Evolutionary conservation across 2,329 filamentous ascomycete genomes (phyloP).

Genomic region (Alternaria solani): DNA sequence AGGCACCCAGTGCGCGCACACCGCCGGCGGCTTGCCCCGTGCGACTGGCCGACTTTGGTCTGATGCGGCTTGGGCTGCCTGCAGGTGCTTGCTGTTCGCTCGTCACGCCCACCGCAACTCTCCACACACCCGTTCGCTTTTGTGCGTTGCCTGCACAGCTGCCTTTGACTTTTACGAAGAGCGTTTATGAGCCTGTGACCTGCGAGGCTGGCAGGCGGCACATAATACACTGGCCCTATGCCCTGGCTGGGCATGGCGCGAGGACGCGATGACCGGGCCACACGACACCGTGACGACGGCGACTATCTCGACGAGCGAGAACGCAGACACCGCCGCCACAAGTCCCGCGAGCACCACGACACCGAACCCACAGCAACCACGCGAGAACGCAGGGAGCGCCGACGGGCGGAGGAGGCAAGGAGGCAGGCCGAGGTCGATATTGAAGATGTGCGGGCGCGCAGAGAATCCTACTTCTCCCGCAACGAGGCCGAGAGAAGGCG

Average conservation of each 20-base stretch:
- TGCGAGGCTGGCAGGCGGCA: conserved; percentile 38
- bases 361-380: conserved; percentile 33
- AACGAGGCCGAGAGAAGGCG: conserved; percentile 42
- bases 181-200: conserved; percentile 36
- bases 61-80: conserved; percentile 34
- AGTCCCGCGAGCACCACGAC: conserved; percentile 36
- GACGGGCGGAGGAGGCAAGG: conserved; percentile 41
- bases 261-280: conserved; percentile 41
- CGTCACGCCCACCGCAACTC: conserved; percentile 38
- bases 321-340: conserved; percentile 38
- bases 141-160: conserved; percentile 44
- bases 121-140: conserved; percentile 32
- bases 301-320: conserved; percentile 39
- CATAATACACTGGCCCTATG: conserved; percentile 36
- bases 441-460: conserved; percentile 50
- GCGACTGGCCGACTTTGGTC: conserved; percentile 35
- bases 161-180: conserved; percentile 36
- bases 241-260: conserved; percentile 45
- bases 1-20: conserved; percentile 38
- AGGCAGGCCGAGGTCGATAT: conserved; percentile 48
- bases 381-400: conserved; percentile 44
- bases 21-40: conserved; percentile 43
- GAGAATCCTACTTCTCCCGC: conserved; percentile 51
- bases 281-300: conserved; percentile 42
- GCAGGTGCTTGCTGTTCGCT: conserved; percentile 43